phyloP scores from a whole-genome alignment of 805 yeast species.

The Danielia reshetovae region DNA sequence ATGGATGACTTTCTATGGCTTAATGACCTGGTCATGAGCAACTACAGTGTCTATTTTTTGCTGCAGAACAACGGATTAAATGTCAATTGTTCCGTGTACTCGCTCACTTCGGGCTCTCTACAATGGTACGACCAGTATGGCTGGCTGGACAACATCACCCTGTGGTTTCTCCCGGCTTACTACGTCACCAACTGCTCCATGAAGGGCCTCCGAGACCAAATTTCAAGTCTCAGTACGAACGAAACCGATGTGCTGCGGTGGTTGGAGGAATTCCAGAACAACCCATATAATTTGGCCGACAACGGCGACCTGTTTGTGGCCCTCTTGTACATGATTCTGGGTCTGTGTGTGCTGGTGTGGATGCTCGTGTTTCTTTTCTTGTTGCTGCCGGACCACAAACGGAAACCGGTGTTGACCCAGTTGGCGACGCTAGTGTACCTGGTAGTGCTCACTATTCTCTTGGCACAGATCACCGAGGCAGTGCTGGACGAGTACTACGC shows the following conservation, averaged over 20 bases:
- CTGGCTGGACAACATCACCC: constrained; percentile 9
- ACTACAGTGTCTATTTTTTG: constrained; percentile 15
- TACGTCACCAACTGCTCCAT: constrained; percentile 46
- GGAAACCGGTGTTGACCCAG: constrained; percentile 55
- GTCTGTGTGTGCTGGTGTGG: constrained; percentile 64
- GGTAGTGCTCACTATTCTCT: constrained; percentile 47
- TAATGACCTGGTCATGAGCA: constrained; percentile 11
- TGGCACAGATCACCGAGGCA: constrained; percentile 43
- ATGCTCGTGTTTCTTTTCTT: constrained; percentile 57
- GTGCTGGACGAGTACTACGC: constrained; percentile 47
- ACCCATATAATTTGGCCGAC: constrained; percentile 27
- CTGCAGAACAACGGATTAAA: constrained; percentile 26
- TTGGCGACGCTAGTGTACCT: constrained; percentile 57
- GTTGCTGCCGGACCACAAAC: constrained; percentile 45
- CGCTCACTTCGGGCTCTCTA: constrained; percentile 31
- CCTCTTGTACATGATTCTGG: constrained; percentile 49
- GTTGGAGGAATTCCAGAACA: constrained; percentile 9
- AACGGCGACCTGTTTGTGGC: constrained; percentile 42
- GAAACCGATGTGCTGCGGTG: constrained; percentile 10
- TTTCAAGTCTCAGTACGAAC: constrained; percentile 13
- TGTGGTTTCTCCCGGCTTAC: constrained; percentile 35
- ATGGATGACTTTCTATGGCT: too few species aligned
- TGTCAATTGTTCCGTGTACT: constrained; percentile 36
- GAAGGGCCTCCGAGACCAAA: constrained; percentile 29
- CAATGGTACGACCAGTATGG: constrained; percentile 18